Conservation (phyloP, 2,329 filamentous ascomycete species). For the Lasiodiplodia citricola region DNA sequence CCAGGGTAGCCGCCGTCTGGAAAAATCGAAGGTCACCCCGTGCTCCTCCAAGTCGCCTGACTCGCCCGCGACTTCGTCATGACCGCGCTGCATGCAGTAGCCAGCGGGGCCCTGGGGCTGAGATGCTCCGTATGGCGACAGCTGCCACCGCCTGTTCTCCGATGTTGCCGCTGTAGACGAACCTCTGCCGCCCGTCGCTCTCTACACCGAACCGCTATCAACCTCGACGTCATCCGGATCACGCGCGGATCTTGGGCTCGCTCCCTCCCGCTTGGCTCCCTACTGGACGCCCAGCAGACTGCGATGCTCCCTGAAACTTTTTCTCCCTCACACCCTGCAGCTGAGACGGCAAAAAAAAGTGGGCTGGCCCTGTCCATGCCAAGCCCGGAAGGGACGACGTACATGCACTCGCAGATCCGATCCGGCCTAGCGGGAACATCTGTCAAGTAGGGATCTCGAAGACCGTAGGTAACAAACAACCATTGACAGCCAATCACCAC, state of each 20-base stretch:
- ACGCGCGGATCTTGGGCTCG: too few relatives aligned
- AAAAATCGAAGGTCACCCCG: neutral
- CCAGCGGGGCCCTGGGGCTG: neutral
- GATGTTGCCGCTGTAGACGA: neutral
- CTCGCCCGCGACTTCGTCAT: neutral
- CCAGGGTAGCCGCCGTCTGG: neutral
- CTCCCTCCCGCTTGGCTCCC: too few relatives aligned
- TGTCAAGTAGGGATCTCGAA: neutral
- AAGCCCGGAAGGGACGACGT: neutral
- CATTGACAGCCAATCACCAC: neutral
- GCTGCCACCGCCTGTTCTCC: conserved; percentile 8
- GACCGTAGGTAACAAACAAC: neutral
- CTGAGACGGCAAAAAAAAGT: conserved; percentile 1
- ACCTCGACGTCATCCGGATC: too few relatives aligned
- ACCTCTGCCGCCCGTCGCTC: too few relatives aligned
- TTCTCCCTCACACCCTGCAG: neutral
- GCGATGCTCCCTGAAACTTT: neutral
- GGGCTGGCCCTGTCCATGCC: neutral
- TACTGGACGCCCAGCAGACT: too few relatives aligned
- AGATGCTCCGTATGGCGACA: conserved; percentile 3
- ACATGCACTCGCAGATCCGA: neutral
- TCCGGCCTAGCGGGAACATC: conserved; percentile 10
- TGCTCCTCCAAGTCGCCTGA: neutral
- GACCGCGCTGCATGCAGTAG: conserved; percentile 7
- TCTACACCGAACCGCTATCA: too few relatives aligned